A percentile compares a stretch with the other conserved stretches of the same genome.
Conservation (phyloP, 148 eudicot genomes). For the Cornus kousa region DNA sequence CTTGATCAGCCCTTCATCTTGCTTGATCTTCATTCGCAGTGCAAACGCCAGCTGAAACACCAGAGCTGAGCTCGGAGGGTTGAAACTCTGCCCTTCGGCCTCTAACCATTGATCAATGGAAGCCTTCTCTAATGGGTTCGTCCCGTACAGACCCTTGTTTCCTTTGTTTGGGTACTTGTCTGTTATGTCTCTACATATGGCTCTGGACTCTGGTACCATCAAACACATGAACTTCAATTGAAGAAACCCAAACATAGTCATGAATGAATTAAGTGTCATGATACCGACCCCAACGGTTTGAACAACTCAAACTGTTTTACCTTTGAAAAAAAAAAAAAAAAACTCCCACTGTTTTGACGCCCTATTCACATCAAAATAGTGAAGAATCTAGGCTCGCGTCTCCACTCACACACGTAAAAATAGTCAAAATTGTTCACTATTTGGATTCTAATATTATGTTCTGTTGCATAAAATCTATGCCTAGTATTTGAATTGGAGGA, state of each 20-base stretch:
- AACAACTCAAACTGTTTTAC: too few relatives aligned
- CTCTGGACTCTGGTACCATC: conserved; percentile 58
- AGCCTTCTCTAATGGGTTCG: conserved; percentile 69
- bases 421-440: too few relatives aligned
- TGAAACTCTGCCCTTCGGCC: conserved; percentile 76
- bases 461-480: too few relatives aligned
- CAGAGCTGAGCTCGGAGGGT: conserved; percentile 58
- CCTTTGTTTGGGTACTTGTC: conserved; percentile 63
- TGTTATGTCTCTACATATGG: conserved; percentile 75
- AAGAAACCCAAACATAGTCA: too few relatives aligned
- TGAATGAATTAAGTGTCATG: not conserved
- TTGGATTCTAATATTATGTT: too few relatives aligned
- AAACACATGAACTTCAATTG: not conserved
- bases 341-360: too few relatives aligned
- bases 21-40: conserved; percentile 72
- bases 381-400: too few relatives aligned
- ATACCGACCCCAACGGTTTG: too few relatives aligned
- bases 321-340: too few relatives aligned
- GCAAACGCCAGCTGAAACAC: conserved; percentile 81
- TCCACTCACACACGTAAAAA: too few relatives aligned
- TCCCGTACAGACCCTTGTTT: conserved; percentile 59
- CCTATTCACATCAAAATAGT: too few relatives aligned
- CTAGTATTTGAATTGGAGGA: too few relatives aligned
- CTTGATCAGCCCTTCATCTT: conserved; percentile 59
- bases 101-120: conserved; percentile 92